Percentiles rank a stretch among this genome's conserved stretches.
phyloP scores from a whole-genome alignment of 768 basidiomycete species.

The Tylopilus vinaceipallidus region DNA sequence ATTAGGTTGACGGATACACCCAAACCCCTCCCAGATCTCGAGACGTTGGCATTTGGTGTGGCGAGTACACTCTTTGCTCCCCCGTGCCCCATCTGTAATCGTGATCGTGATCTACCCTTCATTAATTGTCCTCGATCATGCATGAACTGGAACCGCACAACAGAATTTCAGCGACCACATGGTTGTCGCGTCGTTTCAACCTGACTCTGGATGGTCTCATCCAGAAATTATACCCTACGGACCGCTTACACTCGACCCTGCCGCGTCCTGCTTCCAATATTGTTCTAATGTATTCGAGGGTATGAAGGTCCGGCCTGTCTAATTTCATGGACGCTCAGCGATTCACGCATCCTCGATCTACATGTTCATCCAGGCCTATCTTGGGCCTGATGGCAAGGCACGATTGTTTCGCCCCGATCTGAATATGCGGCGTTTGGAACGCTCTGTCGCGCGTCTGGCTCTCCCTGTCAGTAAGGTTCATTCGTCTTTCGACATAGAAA shows the following conservation, averaged over 20 bases:
- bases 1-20: slow-evolving; percentile 44
- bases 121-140: neutral
- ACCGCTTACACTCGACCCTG: slow-evolving; percentile 57
- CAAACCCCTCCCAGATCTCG: slow-evolving; percentile 49
- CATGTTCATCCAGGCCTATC: slow-evolving; percentile 50
- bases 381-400: slow-evolving; percentile 67
- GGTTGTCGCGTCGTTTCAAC: slow-evolving; percentile 64
- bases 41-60: slow-evolving; percentile 55
- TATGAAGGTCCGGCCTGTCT: slow-evolving; percentile 48
- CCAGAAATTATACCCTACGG: slow-evolving; percentile 75
- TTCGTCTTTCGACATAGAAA: too few relatives aligned
- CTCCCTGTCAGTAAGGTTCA: slow-evolving; percentile 51
- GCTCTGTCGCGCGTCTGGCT: slow-evolving; percentile 68
- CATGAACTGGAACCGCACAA: neutral
- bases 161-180: slow-evolving; percentile 61
- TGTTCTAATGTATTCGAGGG: slow-evolving; percentile 61
- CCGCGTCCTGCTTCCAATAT: slow-evolving; percentile 58
- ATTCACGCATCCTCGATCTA: neutral
- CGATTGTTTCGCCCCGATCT: slow-evolving; percentile 79
- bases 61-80: slow-evolving; percentile 32
- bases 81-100: neutral
- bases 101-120: neutral
- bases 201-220: slow-evolving; percentile 61
- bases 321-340: neutral
- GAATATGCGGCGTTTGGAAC: slow-evolving; percentile 81